Evolutionary conservation across 164 flowering plant genomes (phyloP), one percentile per base, ranked within the genome.

Genomic region (Cinnamomum micranthum): DNA sequence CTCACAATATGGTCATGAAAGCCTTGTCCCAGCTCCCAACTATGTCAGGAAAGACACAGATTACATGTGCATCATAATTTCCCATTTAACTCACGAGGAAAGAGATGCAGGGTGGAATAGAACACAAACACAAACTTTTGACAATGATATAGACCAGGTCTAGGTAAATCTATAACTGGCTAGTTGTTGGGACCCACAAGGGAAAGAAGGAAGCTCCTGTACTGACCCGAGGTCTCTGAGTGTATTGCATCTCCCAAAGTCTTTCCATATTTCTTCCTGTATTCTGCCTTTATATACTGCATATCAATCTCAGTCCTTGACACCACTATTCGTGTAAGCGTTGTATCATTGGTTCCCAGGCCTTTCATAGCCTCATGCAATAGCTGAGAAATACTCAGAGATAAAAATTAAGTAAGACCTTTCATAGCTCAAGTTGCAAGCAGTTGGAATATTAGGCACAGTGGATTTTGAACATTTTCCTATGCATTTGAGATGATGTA

Each of bases 241-340:
- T 82, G 83, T 65, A 92, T 89, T 2, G 87, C 95, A 76, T 89
- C 89, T 19, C 79, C 62, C 82, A 94, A 77, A 2, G 91, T 24
- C 76, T 90, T 91, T 19, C 78, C 77, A 70, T 88, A 83, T 69
- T 88, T 88, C 78, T 81, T 89, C 13, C 72, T 80, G 77, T 94
- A 94, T 73, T 88, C 97, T 2, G 86, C 86, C 78, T 89, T 94
- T 71, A 93, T 92, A 59, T 87, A 83, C 71, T 87, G 91, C 95
- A 92, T 82, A 76, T 94, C 98, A 1, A 94, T 84, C 81, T 92
- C 98, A 9, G 89, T 73, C 81, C 98, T 86, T 47, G 95, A 86
- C 55, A 88, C 91, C 50, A 92, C 83, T 19, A 92, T 74, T 77
- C 97, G 80, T 4, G 80, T 85, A 6, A 94, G 89, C 13, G 88